Evolutionary conservation across 495 filamentous ascomycete genomes (phyloP), one percentile per base, ranked within the genome.

Genomic region (Penicillium subrubescens): DNA sequence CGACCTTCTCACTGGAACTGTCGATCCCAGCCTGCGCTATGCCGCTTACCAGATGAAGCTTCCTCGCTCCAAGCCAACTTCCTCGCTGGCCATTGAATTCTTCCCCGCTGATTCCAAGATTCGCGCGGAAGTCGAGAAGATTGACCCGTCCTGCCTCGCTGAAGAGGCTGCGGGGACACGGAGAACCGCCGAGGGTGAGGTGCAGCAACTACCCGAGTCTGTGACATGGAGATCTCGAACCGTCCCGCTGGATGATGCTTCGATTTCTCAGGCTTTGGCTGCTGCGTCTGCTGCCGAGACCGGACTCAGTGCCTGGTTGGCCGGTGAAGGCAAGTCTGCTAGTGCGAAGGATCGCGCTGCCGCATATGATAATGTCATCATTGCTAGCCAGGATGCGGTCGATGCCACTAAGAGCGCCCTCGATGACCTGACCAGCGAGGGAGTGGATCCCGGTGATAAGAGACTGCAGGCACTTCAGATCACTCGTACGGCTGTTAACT

Each of bases 391-490:
- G 79, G 96, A 99, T 72, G 93, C 92, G 1, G 92, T 92, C 12
- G 96, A 99, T 78, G 91, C 92, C 14, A 94, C 92, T 0, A 96
- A 96, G 69, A 89, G 89, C 58, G 93, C 92, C 25, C 94, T 98
- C 66, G 95, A 98, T 61, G 95, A 97, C 71, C 81, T 97, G 31
- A 83, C 84, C 50, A 86, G 82, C 64, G 96, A 98, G 68, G 91
- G 92, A 1, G 87, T 97, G 31, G 83, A 89, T n/a, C 89, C 90
- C 70, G 87, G 92, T 58, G 95, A 99, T 70, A 83, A 85, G 55
- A 86, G 93, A 50, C 91, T 98, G 90, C 96, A 99, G 76, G 89
- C 92, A 62, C 81, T 99, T 46, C 93, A 97, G 57, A 90, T 98
- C 62, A 97, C 93, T 7, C 88, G 90, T 23, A 96, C 96, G 0